A percentile compares a stretch with the other conserved stretches of the same genome.
Evolutionary conservation across 306 rosid species (phyloP).

Genomic region (Alnus rubra): DNA sequence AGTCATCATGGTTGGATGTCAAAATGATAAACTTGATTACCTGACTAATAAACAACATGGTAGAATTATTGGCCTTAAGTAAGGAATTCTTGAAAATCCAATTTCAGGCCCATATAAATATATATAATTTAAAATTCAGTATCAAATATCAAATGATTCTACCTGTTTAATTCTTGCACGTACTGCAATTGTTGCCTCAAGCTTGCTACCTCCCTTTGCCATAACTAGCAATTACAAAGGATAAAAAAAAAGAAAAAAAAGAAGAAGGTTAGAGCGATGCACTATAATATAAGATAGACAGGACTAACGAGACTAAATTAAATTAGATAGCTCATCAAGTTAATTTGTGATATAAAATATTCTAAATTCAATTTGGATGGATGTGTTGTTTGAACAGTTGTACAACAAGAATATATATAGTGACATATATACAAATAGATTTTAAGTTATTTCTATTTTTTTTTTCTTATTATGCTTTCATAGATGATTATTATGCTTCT

Average conservation of each 20-base stretch:
- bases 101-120: not conserved
- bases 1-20: not conserved
- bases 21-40: not conserved
- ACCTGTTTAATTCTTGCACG: conserved; percentile 84
- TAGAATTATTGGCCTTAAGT: not conserved
- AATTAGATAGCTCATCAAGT: not conserved
- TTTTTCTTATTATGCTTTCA: no score
- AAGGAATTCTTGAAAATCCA: not conserved
- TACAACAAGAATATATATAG: no score
- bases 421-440: no score
- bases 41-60: not conserved
- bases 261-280: not conserved
- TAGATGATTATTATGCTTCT: no score
- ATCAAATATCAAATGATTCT: conserved; percentile 1
- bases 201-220: conserved; percentile 54
- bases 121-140: not conserved
- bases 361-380: not conserved
- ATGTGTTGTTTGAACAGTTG: no score
- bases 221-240: conserved; percentile 29
- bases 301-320: not conserved
- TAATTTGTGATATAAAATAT: not conserved
- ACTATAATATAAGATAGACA: not conserved
- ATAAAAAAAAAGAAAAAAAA: not conserved
- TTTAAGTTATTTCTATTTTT: no score
- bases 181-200: conserved; percentile 71